A percentile compares a stretch with the other conserved stretches of the same genome.
Evolutionary conservation across 768 basidiomycete genomes (phyloP).

Genomic region (Calocera cornea): DNA sequence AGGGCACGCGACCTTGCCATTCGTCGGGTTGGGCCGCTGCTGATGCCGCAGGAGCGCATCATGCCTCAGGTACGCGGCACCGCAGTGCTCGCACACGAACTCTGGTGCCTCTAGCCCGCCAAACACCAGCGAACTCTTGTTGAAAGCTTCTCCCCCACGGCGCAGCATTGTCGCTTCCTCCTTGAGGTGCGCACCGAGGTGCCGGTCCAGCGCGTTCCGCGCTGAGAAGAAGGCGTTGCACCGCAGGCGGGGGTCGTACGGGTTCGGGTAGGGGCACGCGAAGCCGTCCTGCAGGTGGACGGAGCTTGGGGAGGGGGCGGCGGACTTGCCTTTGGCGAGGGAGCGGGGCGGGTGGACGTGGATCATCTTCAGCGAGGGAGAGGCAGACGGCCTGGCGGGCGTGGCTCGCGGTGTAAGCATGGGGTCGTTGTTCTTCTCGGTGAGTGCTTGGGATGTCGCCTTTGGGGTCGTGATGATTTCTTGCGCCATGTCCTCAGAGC

Average conservation of each 20-base stretch:
- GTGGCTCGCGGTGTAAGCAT: no score
- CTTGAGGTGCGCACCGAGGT: background rate
- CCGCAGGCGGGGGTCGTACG: background rate
- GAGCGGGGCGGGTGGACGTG: no score
- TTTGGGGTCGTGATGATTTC: no score
- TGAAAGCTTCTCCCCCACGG: background rate
- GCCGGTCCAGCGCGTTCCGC: background rate
- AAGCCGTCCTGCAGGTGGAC: background rate
- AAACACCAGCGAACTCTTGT: background rate
- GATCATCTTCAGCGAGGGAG: no score
- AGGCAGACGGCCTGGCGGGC: no score
- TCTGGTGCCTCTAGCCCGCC: background rate
- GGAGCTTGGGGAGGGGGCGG: no score
- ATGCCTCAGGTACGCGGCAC: background rate
- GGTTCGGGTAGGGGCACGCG: background rate
- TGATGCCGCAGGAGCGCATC: background rate
- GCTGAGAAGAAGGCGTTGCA: background rate
- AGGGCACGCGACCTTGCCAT: background rate
- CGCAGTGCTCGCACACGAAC: background rate
- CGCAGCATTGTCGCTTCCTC: background rate
- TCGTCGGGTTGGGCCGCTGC: background rate
- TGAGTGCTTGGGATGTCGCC: no score
- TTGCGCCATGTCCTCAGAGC: no score
- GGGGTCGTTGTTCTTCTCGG: no score
- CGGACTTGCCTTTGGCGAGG: no score